These are phyloP conservation scores for Tylopilus balloui DNA, from an alignment of 768 basidiomycete genomes.

Conservation along the genomic window DNA sequence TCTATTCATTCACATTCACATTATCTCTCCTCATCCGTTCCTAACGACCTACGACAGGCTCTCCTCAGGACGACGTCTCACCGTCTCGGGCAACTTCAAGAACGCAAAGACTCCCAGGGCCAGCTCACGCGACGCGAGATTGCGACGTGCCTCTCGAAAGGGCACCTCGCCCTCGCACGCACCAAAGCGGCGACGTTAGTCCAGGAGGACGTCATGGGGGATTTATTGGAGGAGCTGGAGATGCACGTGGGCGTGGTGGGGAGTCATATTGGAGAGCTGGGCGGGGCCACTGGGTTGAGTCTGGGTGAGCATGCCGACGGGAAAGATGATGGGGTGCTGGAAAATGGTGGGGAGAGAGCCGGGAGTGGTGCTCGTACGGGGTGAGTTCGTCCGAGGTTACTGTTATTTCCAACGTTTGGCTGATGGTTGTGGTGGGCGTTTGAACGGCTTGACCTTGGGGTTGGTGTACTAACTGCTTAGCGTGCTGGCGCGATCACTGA, in stretches of 20 bases:
- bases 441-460: background rate
- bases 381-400: constrained; percentile 6
- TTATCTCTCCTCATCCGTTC: too few relatives aligned
- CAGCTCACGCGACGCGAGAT: constrained; percentile 64
- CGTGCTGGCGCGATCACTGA: constrained; percentile 29
- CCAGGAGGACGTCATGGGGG: constrained; percentile 55
- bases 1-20: too few relatives aligned
- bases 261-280: constrained; percentile 52
- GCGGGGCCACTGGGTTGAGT: constrained; percentile 5
- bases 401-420: background rate
- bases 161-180: constrained; percentile 59
- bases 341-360: background rate
- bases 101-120: constrained; percentile 61
- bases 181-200: constrained; percentile 68
- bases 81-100: constrained; percentile 64
- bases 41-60: constrained; percentile 35
- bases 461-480: constrained; percentile 22
- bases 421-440: constrained; percentile 3
- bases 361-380: constrained; percentile 32
- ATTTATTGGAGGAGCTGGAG: constrained; percentile 62
- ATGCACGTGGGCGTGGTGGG: constrained; percentile 62
- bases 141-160: constrained; percentile 57
- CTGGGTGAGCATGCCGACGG: background rate
- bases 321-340: background rate
- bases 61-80: constrained; percentile 62